Conservation (phyloP, 2,329 filamentous ascomycete species). For the Aureobasidium pullulans region DNA sequence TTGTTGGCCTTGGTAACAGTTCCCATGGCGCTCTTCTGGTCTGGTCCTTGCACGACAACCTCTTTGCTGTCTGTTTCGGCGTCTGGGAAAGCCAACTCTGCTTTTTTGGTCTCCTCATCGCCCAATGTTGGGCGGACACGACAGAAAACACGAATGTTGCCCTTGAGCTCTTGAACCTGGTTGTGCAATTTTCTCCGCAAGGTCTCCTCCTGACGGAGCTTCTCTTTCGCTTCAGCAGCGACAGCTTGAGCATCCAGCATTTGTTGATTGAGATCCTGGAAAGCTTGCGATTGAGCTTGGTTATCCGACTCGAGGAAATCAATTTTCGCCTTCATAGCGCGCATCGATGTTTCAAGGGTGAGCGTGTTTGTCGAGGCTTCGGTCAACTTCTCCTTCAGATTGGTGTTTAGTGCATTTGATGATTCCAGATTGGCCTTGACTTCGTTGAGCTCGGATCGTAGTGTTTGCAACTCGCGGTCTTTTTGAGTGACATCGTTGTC, state of each 20-base stretch:
- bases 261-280: conserved; percentile 70
- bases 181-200: conserved; percentile 89
- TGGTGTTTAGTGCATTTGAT: conserved; percentile 55
- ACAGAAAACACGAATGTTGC: conserved; percentile 98
- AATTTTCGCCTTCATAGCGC: conserved; percentile 71
- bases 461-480: conserved; percentile 44
- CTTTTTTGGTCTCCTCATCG: conserved; percentile 54
- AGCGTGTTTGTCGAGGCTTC: conserved; percentile 45
- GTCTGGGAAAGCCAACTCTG: conserved; percentile 67
- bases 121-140: conserved; percentile 72
- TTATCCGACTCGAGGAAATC: conserved; percentile 85
- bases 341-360: conserved; percentile 65
- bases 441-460: conserved; percentile 46
- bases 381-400: conserved; percentile 48
- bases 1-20: conserved; percentile 70
- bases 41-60: conserved; percentile 73
- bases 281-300: conserved; percentile 80
- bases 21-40: conserved; percentile 74
- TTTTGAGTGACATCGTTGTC: conserved; percentile 46
- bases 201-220: conserved; percentile 85
- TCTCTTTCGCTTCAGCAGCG: conserved; percentile 66
- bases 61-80: conserved; percentile 75
- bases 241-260: conserved; percentile 68
- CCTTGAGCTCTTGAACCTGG: conserved; percentile 94
- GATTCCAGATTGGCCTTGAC: conserved; percentile 36